These are phyloP conservation scores for Lepiota brunneoincarnata DNA, from an alignment of 768 basidiomycete species.

Conservation along the genomic window DNA sequence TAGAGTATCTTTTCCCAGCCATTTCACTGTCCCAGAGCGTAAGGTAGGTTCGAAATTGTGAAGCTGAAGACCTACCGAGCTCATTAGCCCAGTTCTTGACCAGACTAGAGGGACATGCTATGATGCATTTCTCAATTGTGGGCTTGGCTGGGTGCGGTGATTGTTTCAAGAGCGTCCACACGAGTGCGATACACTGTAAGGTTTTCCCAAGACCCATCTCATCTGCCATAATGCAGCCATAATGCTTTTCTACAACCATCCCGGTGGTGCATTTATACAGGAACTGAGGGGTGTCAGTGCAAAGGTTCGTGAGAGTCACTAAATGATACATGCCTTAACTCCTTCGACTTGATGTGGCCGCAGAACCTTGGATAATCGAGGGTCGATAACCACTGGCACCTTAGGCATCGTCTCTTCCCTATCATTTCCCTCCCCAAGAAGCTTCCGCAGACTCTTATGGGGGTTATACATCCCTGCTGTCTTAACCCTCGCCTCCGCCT, in stretches of 20 bases:
- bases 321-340: constrained; percentile 67
- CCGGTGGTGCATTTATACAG: constrained; percentile 94
- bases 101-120: constrained; percentile 94
- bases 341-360: constrained; percentile 98
- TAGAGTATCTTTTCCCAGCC: constrained; percentile 86
- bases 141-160: constrained; percentile 85
- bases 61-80: constrained; percentile 56
- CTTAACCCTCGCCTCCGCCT: constrained; percentile 66
- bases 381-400: constrained; percentile 97
- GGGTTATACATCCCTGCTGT: constrained; percentile 79
- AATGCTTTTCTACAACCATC: constrained; percentile 86
- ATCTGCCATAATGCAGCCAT: constrained; percentile 98
- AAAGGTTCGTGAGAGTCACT: constrained; percentile 5
- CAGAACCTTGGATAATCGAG: constrained; percentile 79
- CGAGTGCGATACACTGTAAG: constrained; percentile 90
- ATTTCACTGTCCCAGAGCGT: constrained; percentile 66
- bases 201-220: constrained; percentile 99
- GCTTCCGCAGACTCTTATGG: constrained; percentile 83
- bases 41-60: not conserved
- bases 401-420: constrained; percentile 68
- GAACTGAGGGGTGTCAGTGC: constrained; percentile 55
- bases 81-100: constrained; percentile 99
- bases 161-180: constrained; percentile 96
- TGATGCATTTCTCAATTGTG: constrained; percentile 95
- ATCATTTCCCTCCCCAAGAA: constrained; percentile 70